These are phyloP conservation scores for Setomelanomma holmii DNA, from an alignment of 2,329 filamentous ascomycete species.

Conservation along the genomic window DNA sequence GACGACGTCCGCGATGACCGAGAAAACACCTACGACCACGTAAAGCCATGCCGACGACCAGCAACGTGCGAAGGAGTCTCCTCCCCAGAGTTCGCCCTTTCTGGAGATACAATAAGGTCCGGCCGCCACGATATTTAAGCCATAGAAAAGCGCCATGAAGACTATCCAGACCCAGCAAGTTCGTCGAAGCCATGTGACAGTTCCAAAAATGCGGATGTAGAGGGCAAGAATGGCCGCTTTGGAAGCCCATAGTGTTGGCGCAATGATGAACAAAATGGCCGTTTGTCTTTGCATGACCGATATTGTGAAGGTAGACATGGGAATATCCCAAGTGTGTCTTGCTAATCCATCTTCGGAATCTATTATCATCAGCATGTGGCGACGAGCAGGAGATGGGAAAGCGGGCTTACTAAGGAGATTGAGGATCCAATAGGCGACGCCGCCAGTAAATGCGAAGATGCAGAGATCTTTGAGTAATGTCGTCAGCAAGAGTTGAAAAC, in stretches of 20 bases:
- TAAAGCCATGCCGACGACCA: background rate
- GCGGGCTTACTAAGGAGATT: background rate
- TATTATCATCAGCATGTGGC: background rate
- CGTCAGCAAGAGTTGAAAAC: background rate
- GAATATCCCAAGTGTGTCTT: slow-evolving; percentile 10
- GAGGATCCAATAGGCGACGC: slow-evolving; percentile 2
- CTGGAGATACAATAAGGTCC: slow-evolving; percentile 3
- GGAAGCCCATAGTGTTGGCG: slow-evolving; percentile 7
- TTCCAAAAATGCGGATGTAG: slow-evolving; percentile 13
- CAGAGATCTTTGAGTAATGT: slow-evolving; percentile 4
- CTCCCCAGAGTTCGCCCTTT: slow-evolving; percentile 5
- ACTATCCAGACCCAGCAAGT: slow-evolving; percentile 6
- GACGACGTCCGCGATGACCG: slow-evolving; percentile 1
- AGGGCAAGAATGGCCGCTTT: slow-evolving; percentile 12
- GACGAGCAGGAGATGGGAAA: background rate
- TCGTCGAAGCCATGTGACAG: slow-evolving; percentile 5
- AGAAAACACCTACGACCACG: background rate
- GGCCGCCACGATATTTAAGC: slow-evolving; percentile 2
- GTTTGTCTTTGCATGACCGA: background rate
- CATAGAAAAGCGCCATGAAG: slow-evolving; percentile 4
- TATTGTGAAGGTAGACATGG: background rate
- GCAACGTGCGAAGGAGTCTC: slow-evolving; percentile 3
- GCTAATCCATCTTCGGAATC: background rate
- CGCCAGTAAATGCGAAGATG: slow-evolving; percentile 5
- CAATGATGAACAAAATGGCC: slow-evolving; percentile 1